Conservation (phyloP, 73 alveolate species). For the Tetrahymena thermophila region DNA sequence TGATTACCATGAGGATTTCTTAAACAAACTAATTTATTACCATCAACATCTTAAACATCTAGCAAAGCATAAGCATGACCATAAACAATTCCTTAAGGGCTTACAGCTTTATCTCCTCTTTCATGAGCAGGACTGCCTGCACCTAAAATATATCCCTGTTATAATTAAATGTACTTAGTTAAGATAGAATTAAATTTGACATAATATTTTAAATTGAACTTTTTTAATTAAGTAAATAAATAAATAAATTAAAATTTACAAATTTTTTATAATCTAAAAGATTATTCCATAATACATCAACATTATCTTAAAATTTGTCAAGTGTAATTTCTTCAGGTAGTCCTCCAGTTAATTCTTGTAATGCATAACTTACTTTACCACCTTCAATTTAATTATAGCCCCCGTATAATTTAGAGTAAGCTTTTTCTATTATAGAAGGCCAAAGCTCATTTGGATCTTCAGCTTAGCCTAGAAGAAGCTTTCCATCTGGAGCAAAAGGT, state of each 20-base stretch:
- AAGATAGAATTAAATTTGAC: too few relatives aligned
- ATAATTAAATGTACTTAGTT: too few relatives aligned
- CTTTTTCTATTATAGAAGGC: slow-evolving; percentile 73
- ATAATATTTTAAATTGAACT: too few relatives aligned
- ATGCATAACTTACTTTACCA: slow-evolving; percentile 68
- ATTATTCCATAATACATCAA: slow-evolving; percentile 51
- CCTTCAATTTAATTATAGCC: slow-evolving; percentile 51
- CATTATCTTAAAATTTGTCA: slow-evolving; percentile 43
- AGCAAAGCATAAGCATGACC: slow-evolving; percentile 72
- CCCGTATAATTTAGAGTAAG: slow-evolving; percentile 67
- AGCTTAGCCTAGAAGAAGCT: slow-evolving; percentile 57
- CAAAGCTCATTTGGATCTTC: slow-evolving; percentile 58
- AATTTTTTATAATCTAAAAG: slow-evolving; percentile 7
- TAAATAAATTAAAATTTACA: not conserved
- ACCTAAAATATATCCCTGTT: slow-evolving; percentile 51
- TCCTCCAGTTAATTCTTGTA: slow-evolving; percentile 67
- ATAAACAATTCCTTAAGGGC: slow-evolving; percentile 63
- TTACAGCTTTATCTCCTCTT: slow-evolving; percentile 60
- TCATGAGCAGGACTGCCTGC: slow-evolving; percentile 75
- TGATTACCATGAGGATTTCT: slow-evolving; percentile 75
- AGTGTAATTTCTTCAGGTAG: slow-evolving; percentile 62
- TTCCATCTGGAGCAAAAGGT: slow-evolving; percentile 51
- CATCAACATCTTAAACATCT: slow-evolving; percentile 51
- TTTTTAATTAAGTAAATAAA: too few relatives aligned
- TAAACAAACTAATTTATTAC: slow-evolving; percentile 34